Conservation (phyloP, 306 rosid species). For the Glycine latifolia region DNA sequence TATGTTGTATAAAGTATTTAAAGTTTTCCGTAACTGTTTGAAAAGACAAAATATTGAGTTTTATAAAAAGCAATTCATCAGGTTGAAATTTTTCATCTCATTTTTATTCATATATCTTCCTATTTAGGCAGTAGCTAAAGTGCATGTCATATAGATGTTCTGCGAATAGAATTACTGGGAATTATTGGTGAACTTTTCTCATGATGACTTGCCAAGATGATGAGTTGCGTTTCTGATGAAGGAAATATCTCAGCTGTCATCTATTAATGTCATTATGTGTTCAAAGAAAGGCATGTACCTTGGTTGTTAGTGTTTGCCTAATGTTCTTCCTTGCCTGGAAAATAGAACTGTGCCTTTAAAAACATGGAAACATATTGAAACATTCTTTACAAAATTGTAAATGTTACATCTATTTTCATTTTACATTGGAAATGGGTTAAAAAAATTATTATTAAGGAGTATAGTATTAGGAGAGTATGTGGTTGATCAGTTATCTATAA, state of each 20-base stretch:
- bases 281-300: not conserved
- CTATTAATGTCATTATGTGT: not conserved
- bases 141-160: no score
- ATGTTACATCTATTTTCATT: constrained; percentile 6
- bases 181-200: not conserved
- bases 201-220: constrained; percentile 5
- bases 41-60: not conserved
- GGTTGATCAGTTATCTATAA: no score
- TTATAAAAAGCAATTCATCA: no score
- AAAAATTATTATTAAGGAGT: no score
- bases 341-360: constrained; percentile 31
- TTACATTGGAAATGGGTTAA: no score
- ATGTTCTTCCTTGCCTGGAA: not conserved
- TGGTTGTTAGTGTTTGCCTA: not conserved
- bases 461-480: no score
- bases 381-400: constrained; percentile 29
- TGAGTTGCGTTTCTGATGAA: constrained; percentile 33
- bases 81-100: no score
- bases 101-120: no score
- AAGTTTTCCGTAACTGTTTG: constrained; percentile 7
- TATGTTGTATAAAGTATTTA: not conserved
- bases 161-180: not conserved
- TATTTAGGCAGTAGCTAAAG: no score
- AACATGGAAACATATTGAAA: not conserved
- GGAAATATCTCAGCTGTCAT: constrained; percentile 6